Conservation (phyloP, 2,329 filamentous ascomycete species). For the Chaetomiaceae sp. region DNA sequence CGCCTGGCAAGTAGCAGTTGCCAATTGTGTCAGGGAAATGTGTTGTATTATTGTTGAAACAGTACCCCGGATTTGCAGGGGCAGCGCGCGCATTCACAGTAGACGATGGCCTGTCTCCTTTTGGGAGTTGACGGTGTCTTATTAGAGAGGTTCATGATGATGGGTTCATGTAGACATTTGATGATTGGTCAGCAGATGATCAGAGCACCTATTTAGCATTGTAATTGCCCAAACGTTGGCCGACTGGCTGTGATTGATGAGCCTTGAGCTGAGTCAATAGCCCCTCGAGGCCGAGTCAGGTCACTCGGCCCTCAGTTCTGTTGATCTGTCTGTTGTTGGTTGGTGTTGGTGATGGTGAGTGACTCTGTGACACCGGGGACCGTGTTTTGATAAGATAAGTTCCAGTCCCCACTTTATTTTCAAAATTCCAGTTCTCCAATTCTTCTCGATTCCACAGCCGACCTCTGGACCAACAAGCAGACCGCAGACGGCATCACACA, state of each 20-base stretch:
- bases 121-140: neutral
- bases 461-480: neutral
- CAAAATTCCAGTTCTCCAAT: slow-evolving; percentile 4
- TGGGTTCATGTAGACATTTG: slow-evolving; percentile 17
- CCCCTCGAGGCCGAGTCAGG: too few relatives aligned
- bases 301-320: too few relatives aligned
- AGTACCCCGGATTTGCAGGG: neutral
- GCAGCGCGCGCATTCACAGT: too few relatives aligned
- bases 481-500: slow-evolving; percentile 1
- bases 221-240: neutral
- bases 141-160: slow-evolving; percentile 5
- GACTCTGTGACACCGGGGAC: too few relatives aligned
- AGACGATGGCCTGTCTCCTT: neutral
- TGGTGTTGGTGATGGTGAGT: too few relatives aligned
- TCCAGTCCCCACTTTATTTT: slow-evolving; percentile 17
- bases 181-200: slow-evolving; percentile 10
- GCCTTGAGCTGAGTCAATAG: neutral
- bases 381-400: slow-evolving; percentile 19
- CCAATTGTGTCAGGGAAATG: neutral
- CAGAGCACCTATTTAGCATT: slow-evolving; percentile 12
- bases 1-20: slow-evolving; percentile 17
- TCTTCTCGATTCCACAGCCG: neutral
- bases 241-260: neutral
- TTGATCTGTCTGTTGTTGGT: too few relatives aligned
- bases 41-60: neutral